Evolutionary conservation across 305 asterid genomes (phyloP), one percentile per base, ranked within the genome.

Genomic region (Fraxinus paxiana): DNA sequence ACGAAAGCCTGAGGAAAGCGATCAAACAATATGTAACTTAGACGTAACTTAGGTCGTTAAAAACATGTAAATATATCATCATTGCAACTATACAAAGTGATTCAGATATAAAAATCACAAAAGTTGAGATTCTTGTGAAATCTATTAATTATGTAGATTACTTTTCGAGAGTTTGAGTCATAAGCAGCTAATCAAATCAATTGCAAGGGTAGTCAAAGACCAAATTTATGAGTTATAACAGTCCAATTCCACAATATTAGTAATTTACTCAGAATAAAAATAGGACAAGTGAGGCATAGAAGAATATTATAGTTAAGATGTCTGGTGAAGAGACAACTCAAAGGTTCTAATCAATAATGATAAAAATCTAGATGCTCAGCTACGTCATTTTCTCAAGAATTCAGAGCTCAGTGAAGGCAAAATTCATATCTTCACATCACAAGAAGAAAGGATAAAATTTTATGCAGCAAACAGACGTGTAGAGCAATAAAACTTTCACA

Each of bases 1-100:
- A 96, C 72, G 98, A 95, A 54, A 95, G 97, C 92, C 98, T 96
- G 91, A 41, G 38, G 79, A 85, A 78, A 77, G 24, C 17, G 33
- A 77, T 72, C 56, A 61, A 78, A 71, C 8, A 73, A 76, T 28
- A 83, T 30, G 78, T 67, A 69, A 54, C 51, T 69, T 37, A 82
- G 75, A 33, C 77, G 75, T 79, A 83, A 69, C 75, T 75, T 74
- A 35, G 76, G 67, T 51, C 48, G 26, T 73, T 65, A 76, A 48
- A 59, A 65, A 12, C 17, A 31, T 13, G 67, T 77, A 56, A 15
- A 13, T 9, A 33, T n/a, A 65, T 6, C 61, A 26, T 78, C 59
- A 28, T 69, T 5, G 74, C 74, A 30, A 30, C 74, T 30, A 31
- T 28, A 30, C n/a, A 2, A 13, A 24, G 17, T 26, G 17, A 65